These are phyloP conservation scores for Cymbopogon flexuosus DNA, from an alignment of 202 grass and related monocot species.

Conservation along the genomic window DNA sequence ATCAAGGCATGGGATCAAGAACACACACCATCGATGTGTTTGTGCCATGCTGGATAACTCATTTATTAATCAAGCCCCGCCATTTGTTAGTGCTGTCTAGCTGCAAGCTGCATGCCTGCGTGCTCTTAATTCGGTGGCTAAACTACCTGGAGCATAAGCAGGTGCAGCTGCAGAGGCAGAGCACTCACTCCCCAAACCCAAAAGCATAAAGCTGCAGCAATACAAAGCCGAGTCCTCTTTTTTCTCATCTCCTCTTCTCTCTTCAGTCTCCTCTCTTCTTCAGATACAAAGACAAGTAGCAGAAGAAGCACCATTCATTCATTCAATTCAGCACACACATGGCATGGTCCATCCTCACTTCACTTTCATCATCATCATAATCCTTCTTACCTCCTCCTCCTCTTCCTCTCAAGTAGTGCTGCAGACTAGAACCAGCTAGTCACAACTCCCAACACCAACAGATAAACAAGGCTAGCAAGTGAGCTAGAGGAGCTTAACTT, in stretches of 20 bases:
- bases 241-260: neutral
- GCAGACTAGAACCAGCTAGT: neutral
- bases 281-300: neutral
- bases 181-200: neutral
- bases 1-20: neutral
- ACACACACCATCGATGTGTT: neutral
- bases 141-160: neutral
- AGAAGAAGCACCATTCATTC: neutral
- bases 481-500: neutral
- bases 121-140: neutral
- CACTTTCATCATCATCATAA: neutral
- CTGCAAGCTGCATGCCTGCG: neutral
- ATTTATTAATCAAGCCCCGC: neutral
- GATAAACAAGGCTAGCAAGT: neutral
- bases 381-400: neutral
- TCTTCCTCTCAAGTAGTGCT: neutral
- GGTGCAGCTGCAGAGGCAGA: neutral
- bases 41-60: neutral
- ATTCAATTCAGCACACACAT: neutral
- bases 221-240: neutral
- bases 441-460: neutral
- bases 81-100: neutral
- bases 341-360: neutral
- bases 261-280: neutral
- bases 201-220: constrained; percentile 6